These are phyloP conservation scores for Endoconidiophora laricicola DNA, from an alignment of 2,329 filamentous ascomycete genomes.

Conservation along the genomic window DNA sequence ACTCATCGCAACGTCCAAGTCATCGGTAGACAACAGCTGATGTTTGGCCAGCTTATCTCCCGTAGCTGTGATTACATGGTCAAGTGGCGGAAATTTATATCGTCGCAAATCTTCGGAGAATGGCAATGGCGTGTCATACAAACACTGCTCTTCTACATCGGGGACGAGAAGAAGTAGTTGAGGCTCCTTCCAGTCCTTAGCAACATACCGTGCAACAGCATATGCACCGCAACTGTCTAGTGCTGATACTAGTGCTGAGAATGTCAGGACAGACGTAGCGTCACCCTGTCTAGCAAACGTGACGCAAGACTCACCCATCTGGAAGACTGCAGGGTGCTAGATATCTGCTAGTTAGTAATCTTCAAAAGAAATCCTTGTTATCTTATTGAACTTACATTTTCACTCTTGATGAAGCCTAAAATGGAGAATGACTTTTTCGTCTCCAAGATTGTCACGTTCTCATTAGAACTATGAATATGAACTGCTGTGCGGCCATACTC, in stretches of 20 bases:
- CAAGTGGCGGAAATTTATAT: conserved; percentile 85
- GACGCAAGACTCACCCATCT: conserved; percentile 65
- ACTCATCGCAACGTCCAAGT: conserved; percentile 67
- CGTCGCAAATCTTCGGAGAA: conserved; percentile 82
- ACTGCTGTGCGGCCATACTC: conserved; percentile 87
- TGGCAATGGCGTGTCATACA: conserved; percentile 79
- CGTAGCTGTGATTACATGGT: conserved; percentile 73
- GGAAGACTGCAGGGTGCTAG: conserved; percentile 68
- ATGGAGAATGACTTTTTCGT: conserved; percentile 62
- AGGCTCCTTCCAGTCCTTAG: conserved; percentile 69
- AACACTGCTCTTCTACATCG: conserved; percentile 62
- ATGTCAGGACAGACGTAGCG: conserved; percentile 63
- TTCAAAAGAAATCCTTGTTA: conserved; percentile 6
- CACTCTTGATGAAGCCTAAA: conserved; percentile 65
- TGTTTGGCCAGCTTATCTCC: conserved; percentile 69
- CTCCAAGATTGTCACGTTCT: conserved; percentile 76
- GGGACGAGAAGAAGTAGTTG: conserved; percentile 64
- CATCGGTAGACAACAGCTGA: conserved; percentile 60
- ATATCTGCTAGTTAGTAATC: background rate
- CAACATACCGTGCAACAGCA: conserved; percentile 69
- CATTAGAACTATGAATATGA: conserved; percentile 70
- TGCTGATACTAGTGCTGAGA: conserved; percentile 81
- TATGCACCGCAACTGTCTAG: conserved; percentile 73
- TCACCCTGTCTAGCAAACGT: conserved; percentile 65
- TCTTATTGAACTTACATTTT: conserved; percentile 35